Evolutionary conservation across 1,139 yeast genomes (phyloP).

Genomic region (Groenewaldozyma sp.): DNA sequence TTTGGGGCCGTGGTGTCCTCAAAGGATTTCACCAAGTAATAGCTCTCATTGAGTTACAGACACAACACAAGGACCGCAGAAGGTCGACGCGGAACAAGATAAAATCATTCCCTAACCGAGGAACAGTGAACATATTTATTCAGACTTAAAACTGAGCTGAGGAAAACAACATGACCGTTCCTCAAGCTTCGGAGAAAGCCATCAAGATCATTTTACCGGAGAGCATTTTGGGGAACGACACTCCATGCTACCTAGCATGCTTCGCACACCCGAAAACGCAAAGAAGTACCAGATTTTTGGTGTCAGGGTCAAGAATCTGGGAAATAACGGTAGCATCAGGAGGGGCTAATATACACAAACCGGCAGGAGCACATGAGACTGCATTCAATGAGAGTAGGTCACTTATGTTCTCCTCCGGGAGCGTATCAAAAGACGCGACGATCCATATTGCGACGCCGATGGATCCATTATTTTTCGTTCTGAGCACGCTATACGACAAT

Average conservation of each 20-base stretch:
- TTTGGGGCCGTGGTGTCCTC: no score
- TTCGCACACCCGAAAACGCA: slow-evolving; percentile 1
- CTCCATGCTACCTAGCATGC: neutral
- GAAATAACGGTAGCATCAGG: slow-evolving; percentile 8
- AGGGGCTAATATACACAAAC: slow-evolving; percentile 17
- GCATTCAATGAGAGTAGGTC: slow-evolving; percentile 19
- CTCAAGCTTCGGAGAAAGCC: no score
- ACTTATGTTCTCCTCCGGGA: slow-evolving; percentile 14
- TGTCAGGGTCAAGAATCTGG: neutral
- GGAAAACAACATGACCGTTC: no score
- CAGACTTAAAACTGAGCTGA: no score
- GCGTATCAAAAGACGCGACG: slow-evolving; percentile 18
- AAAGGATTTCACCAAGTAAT: no score
- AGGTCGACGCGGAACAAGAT: no score
- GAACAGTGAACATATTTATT: no score
- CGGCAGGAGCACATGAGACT: slow-evolving; percentile 5
- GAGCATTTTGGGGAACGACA: neutral
- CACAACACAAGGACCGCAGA: no score
- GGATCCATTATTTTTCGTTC: slow-evolving; percentile 24
- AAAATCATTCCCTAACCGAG: no score
- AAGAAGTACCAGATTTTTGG: neutral
- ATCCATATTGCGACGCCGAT: slow-evolving; percentile 27
- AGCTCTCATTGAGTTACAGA: no score
- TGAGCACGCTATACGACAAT: slow-evolving; percentile 19
- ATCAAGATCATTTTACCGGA: neutral